Percentiles rank a stretch among this genome's conserved stretches.
Conservation (phyloP, 1,284 basidiomycete genomes). For the Lignosus rhinocerotis region DNA sequence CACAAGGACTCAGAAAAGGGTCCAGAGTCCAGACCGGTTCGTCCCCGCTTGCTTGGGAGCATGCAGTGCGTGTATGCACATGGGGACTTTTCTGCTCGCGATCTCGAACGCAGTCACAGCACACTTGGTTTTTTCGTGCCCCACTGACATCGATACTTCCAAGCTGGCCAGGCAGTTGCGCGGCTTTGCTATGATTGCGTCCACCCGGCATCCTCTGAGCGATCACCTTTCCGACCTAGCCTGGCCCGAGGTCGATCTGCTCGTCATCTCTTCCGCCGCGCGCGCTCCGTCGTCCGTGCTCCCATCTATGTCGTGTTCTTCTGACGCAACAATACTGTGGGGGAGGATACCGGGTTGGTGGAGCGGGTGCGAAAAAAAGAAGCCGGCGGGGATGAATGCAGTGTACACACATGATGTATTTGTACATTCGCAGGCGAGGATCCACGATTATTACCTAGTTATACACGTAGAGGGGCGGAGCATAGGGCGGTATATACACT, state of each 20-base stretch:
- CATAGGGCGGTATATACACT: constrained; percentile 7
- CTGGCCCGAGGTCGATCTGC: too few species aligned
- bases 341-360: neutral
- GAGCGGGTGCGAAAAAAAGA: neutral
- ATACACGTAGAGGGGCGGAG: constrained; percentile 13
- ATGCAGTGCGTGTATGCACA: neutral
- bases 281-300: too few species aligned
- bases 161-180: too few species aligned
- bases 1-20: too few species aligned
- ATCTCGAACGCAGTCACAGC: neutral
- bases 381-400: neutral
- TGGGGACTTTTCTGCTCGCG: too few species aligned
- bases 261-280: too few species aligned
- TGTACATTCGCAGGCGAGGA: constrained; percentile 17
- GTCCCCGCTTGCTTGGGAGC: neutral
- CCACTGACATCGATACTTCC: too few species aligned
- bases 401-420: constrained; percentile 5
- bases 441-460: constrained; percentile 17
- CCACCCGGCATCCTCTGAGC: too few species aligned
- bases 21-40: neutral
- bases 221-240: too few species aligned
- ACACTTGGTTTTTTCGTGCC: too few species aligned
- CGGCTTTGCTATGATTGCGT: neutral
- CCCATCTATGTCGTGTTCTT: too few species aligned
- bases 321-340: neutral